These are phyloP conservation scores for Chaetomium sp. DNA, from an alignment of 2,329 filamentous ascomycete genomes.

Conservation along the genomic window DNA sequence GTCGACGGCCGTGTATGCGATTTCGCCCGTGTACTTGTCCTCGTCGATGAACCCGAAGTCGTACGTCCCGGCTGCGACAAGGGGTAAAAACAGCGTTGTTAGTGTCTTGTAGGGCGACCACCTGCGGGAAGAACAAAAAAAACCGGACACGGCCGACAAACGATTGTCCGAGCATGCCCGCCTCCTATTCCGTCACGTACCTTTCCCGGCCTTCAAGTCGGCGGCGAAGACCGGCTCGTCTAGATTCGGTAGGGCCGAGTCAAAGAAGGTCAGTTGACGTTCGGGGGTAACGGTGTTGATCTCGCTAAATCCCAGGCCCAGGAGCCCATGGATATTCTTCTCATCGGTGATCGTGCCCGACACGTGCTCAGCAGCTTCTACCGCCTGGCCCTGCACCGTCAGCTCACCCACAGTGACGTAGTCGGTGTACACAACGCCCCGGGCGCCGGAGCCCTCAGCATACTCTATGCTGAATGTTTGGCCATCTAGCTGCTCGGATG, in stretches of 20 bases:
- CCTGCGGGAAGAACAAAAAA: no score
- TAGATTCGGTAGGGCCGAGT: constrained; percentile 28
- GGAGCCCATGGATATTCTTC: constrained; percentile 36
- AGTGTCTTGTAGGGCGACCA: not conserved
- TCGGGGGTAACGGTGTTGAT: constrained; percentile 40
- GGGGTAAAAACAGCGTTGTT: not conserved
- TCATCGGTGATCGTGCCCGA: constrained; percentile 37
- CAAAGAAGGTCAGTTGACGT: constrained; percentile 39
- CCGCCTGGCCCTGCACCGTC: constrained; percentile 35
- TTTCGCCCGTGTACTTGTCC: constrained; percentile 48
- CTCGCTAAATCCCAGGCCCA: constrained; percentile 39
- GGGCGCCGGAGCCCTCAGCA: constrained; percentile 37
- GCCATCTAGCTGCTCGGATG: constrained; percentile 32
- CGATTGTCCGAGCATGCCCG: no score
- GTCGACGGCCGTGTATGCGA: constrained; percentile 52
- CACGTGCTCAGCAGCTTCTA: constrained; percentile 39
- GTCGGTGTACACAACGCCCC: constrained; percentile 40
- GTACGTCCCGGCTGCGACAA: constrained; percentile 27
- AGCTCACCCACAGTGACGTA: constrained; percentile 39
- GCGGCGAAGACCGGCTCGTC: constrained; percentile 29
- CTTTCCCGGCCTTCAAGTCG: constrained; percentile 29
- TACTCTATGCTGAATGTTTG: constrained; percentile 38
- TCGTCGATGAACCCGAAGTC: constrained; percentile 47
- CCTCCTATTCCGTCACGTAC: constrained; percentile 19
- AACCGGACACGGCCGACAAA: no score